Evolutionary conservation across 768 basidiomycete species (phyloP).

Genomic region (Naganishia friedmannii): DNA sequence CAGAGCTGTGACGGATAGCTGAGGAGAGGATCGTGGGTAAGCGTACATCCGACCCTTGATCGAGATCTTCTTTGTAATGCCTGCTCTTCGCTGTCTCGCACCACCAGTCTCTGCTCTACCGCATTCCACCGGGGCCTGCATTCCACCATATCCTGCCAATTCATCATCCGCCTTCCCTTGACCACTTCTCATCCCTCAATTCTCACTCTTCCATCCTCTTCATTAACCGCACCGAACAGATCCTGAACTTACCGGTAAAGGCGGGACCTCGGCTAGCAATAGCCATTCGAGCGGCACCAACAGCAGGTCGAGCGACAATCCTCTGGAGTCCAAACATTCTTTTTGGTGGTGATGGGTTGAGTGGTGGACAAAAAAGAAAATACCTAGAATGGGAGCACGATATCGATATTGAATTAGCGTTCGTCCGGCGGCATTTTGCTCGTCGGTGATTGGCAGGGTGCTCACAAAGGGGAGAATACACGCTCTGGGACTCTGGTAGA

Average conservation of each 20-base stretch:
- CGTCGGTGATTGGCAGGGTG: background rate
- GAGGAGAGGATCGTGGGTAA: background rate
- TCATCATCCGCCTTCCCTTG: too few relatives aligned
- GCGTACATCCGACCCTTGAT: background rate
- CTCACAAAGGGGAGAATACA: conserved; percentile 21
- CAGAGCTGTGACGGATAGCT: conserved; percentile 43
- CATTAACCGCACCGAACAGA: background rate
- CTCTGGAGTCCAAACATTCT: conserved; percentile 29
- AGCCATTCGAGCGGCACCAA: conserved; percentile 24
- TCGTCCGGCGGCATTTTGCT: background rate
- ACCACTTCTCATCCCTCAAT: background rate
- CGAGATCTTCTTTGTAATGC: background rate
- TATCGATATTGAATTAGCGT: background rate
- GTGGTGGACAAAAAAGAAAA: conserved; percentile 5
- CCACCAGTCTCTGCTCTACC: background rate
- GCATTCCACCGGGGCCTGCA: background rate
- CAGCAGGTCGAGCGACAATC: conserved; percentile 26
- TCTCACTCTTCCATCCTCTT: background rate
- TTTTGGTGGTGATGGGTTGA: conserved; percentile 2
- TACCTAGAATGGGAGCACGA: background rate
- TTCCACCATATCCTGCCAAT: background rate
- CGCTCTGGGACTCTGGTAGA: background rate
- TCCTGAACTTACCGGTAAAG: conserved; percentile 24
- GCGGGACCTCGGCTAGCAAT: conserved; percentile 21
- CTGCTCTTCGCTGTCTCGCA: background rate